Base-by-base conservation (phyloP, 805 yeast genomes). In the Candida pseudofarinosa region DNA sequence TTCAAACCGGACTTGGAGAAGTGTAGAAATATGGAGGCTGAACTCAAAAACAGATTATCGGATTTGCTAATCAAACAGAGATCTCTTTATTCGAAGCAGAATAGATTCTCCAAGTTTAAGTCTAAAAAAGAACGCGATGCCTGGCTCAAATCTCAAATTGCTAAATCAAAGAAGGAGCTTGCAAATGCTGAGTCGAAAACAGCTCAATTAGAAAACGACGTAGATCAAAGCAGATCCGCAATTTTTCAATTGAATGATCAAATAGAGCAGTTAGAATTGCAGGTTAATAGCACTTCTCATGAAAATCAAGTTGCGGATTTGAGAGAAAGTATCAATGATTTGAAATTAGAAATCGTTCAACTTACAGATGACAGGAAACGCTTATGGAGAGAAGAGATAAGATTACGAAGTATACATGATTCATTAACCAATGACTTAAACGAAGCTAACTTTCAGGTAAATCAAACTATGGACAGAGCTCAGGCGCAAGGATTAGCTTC, bases 371-470 rank as follows among this genome's bases (percentile, higher is more conserved):
- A 79, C 46, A 76, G 95, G 52, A 88, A 85, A 55, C 64, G 62
- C 6, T 63, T 83, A 8, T 88, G 96, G 95, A 77, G 97, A 54
- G 81, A 82, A 17, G 93, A 88, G 51, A 80, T 85, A 38, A 80
- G 79, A 51, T 62, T 76, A 33, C 77, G 75, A 46, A 74, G 84
- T n/a, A 63, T 80, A 13, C 56, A 72, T 10, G 82, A 78, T 35
- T 74, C 83, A 2, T 62, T 81, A 10, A 65, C 68, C 8, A 76
- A 76, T 37, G 86, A 82, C 34, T 71, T 81, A 10, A 69, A 67
- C 18, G 64, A 63, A 35, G 81, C 88, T 2, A 82, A 79, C 48
- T 76, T 85, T 48, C 58, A 68, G 18, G 79, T 88, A 3, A 72
- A 77, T 36, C 86, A 81, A 49, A 83, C 90, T 0, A 85, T 88